phyloP scores from a whole-genome alignment of 2,329 filamentous ascomycete species.

The Nemania serpens region DNA sequence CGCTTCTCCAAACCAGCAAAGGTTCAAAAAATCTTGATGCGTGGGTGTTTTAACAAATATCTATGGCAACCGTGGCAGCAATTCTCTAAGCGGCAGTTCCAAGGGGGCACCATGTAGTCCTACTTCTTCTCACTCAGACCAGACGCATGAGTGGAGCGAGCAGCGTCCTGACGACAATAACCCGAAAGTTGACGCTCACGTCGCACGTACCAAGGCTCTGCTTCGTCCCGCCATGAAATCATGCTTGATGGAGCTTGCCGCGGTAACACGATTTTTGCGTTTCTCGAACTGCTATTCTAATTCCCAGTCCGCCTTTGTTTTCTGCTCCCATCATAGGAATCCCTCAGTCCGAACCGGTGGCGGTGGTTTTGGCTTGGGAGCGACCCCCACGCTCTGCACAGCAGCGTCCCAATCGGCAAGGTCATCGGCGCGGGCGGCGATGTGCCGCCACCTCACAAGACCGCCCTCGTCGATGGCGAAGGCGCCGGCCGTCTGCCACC shows the following conservation, averaged over 20 bases:
- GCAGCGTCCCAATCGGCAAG: slow-evolving; percentile 58
- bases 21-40: too few relatives aligned
- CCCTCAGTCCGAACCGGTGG: slow-evolving; percentile 36
- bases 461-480: slow-evolving; percentile 64
- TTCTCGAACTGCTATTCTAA: neutral
- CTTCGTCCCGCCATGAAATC: neutral
- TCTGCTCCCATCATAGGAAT: slow-evolving; percentile 31
- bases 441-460: slow-evolving; percentile 56
- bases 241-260: neutral
- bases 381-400: slow-evolving; percentile 49
- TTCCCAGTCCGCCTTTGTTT: neutral
- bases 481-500: slow-evolving; percentile 71
- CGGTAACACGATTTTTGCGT: too few relatives aligned
- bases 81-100: neutral
- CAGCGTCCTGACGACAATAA: neutral
- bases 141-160: neutral
- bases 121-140: neutral
- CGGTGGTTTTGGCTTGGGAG: slow-evolving; percentile 48
- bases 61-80: neutral
- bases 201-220: neutral
- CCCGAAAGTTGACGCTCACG: neutral
- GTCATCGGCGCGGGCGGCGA: slow-evolving; percentile 56
- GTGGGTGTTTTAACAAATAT: neutral
- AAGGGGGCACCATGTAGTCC: neutral
- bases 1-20: neutral